Evolutionary conservation across 2,329 filamentous ascomycete genomes (phyloP).

Genomic region (Dichotomopilus funicola): DNA sequence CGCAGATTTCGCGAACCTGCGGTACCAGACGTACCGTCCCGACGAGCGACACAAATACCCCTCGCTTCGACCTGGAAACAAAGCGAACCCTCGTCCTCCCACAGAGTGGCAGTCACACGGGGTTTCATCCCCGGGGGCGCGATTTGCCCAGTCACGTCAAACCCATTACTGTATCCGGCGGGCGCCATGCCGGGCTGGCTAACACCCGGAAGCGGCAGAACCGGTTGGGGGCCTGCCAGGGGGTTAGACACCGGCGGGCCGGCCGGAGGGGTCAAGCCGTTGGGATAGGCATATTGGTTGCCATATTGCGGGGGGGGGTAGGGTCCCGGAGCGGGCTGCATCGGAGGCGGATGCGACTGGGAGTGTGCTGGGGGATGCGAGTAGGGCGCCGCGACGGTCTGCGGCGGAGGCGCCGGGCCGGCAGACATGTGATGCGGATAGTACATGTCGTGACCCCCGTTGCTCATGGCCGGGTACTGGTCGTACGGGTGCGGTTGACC

Average conservation of each 20-base stretch:
- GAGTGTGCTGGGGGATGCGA: conserved; percentile 47
- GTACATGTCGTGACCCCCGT: conserved; percentile 75
- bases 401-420: conserved; percentile 66
- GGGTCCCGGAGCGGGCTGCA: conserved; percentile 64
- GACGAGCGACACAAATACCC: conserved; percentile 87
- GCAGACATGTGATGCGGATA: conserved; percentile 73
- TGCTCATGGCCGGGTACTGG: conserved; percentile 66
- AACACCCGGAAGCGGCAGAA: conserved; percentile 63
- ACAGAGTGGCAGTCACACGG: conserved; percentile 88
- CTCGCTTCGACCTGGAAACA: conserved; percentile 98
- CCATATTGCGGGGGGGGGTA: conserved; percentile 62
- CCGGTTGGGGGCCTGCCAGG: conserved; percentile 56
- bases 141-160: conserved; percentile 85
- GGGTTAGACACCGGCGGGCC: conserved; percentile 61
- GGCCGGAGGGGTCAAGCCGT: conserved; percentile 70
- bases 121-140: conserved; percentile 94
- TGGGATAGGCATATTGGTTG: conserved; percentile 64
- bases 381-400: conserved; percentile 70
- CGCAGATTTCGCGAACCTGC: background rate
- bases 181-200: conserved; percentile 43
- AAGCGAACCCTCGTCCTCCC: conserved; percentile 96
- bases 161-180: conserved; percentile 50
- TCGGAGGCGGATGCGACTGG: conserved; percentile 52
- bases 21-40: conserved; percentile 62
- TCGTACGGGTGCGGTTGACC: conserved; percentile 37